Percentiles rank a stretch among this genome's conserved stretches.
phyloP scores from a whole-genome alignment of 2,329 filamentous ascomycete species.

The Cladobotryum protrusum region DNA sequence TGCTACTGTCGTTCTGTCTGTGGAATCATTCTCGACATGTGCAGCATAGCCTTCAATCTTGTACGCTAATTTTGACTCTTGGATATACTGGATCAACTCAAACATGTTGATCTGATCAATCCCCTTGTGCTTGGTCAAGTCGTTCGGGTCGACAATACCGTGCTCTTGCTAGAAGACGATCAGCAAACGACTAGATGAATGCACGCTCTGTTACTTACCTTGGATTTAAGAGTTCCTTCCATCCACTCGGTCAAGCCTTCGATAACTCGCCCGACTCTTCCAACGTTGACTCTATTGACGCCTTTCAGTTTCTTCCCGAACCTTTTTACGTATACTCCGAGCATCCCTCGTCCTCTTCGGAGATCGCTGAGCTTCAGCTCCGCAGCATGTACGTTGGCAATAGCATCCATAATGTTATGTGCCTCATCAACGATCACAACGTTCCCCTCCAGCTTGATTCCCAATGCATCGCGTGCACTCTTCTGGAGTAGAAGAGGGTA shows the following conservation, averaged over 20 bases:
- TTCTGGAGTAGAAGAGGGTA: slow-evolving; percentile 87
- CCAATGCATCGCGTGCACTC: slow-evolving; percentile 78
- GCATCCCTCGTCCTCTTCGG: slow-evolving; percentile 63
- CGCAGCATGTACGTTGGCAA: slow-evolving; percentile 78
- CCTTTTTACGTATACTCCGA: slow-evolving; percentile 75
- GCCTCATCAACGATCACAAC: slow-evolving; percentile 96
- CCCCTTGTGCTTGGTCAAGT: slow-evolving; percentile 73
- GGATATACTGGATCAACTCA: slow-evolving; percentile 79
- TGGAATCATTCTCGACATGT: slow-evolving; percentile 48
- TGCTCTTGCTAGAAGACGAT: slow-evolving; percentile 37
- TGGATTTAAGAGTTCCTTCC: slow-evolving; percentile 42
- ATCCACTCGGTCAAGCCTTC: slow-evolving; percentile 71
- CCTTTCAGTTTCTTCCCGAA: slow-evolving; percentile 87
- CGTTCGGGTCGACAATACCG: slow-evolving; percentile 63
- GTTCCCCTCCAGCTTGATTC: slow-evolving; percentile 78
- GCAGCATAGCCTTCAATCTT: slow-evolving; percentile 88
- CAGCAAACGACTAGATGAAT: background rate
- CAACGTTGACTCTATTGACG: slow-evolving; percentile 84
- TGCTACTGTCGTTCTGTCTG: slow-evolving; percentile 17
- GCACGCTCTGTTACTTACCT: slow-evolving; percentile 31
- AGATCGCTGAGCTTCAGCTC: slow-evolving; percentile 69
- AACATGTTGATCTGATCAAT: slow-evolving; percentile 94
- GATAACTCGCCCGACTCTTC: slow-evolving; percentile 76
- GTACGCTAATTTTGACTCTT: slow-evolving; percentile 85
- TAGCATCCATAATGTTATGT: slow-evolving; percentile 95